A percentile compares a stretch with the other conserved stretches of the same genome.
phyloP scores from a whole-genome alignment of 2,329 filamentous ascomycete genomes.

The Dactylonectria macrodidyma region DNA sequence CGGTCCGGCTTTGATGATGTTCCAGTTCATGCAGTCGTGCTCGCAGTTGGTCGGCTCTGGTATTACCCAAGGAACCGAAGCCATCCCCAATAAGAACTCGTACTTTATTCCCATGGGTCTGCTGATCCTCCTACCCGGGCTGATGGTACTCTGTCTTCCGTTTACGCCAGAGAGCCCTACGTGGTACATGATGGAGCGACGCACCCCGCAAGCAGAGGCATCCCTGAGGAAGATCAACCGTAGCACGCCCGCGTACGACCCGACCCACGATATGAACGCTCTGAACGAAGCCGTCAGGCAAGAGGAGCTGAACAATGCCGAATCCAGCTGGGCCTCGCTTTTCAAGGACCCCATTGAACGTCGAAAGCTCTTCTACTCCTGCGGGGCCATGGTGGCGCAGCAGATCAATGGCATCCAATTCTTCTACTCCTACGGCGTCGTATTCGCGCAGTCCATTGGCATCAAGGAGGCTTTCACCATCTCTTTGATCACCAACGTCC shows the following conservation, averaged over 20 bases:
- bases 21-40: slow-evolving; percentile 51
- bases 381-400: slow-evolving; percentile 57
- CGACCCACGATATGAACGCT: slow-evolving; percentile 27
- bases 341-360: slow-evolving; percentile 58
- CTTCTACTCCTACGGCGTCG: slow-evolving; percentile 55
- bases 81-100: slow-evolving; percentile 37
- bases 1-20: slow-evolving; percentile 51
- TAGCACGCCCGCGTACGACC: slow-evolving; percentile 47
- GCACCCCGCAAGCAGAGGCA: slow-evolving; percentile 45
- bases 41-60: slow-evolving; percentile 50
- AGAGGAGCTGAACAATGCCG: slow-evolving; percentile 41
- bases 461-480: slow-evolving; percentile 55
- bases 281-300: slow-evolving; percentile 40
- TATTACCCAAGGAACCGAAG: slow-evolving; percentile 47
- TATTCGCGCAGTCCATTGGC: slow-evolving; percentile 56
- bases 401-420: slow-evolving; percentile 40
- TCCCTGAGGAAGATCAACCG: slow-evolving; percentile 53
- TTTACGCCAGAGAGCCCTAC: slow-evolving; percentile 44
- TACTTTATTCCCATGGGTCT: slow-evolving; percentile 48
- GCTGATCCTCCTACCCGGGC: slow-evolving; percentile 36
- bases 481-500: slow-evolving; percentile 54
- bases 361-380: slow-evolving; percentile 58
- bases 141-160: slow-evolving; percentile 38
- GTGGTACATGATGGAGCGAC: slow-evolving; percentile 50
- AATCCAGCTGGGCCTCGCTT: slow-evolving; percentile 55